phyloP scores from a whole-genome alignment of 495 filamentous ascomycete species.

The Penicillium atrosanguineum region DNA sequence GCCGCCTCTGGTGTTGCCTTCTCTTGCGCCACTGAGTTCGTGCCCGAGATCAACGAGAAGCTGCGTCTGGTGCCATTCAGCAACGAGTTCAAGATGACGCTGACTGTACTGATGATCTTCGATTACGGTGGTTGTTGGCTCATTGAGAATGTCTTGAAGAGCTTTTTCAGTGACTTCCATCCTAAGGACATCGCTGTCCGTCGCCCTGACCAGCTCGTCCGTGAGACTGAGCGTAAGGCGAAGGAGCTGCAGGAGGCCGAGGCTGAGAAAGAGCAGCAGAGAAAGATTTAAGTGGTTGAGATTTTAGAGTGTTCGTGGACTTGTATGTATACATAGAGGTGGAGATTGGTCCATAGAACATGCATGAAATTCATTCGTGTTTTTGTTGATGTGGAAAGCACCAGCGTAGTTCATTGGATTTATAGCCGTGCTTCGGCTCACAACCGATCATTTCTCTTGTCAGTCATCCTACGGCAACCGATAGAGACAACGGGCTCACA shows the following conservation, averaged over 20 bases:
- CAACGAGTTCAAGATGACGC: slow-evolving; percentile 80
- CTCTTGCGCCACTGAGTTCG: slow-evolving; percentile 91
- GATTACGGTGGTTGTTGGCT: slow-evolving; percentile 88
- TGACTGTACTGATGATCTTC: slow-evolving; percentile 81
- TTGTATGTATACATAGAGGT: slow-evolving; percentile 26
- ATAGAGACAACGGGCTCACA: too few species aligned
- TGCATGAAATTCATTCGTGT: slow-evolving; percentile 18
- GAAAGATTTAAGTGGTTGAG: slow-evolving; percentile 25
- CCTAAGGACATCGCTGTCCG: slow-evolving; percentile 92
- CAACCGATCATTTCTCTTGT: neutral
- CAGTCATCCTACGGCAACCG: neutral
- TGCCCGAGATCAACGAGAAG: slow-evolving; percentile 93
- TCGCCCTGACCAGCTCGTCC: slow-evolving; percentile 80
- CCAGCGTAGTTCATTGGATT: too few species aligned
- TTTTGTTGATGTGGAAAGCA: slow-evolving; percentile 4
- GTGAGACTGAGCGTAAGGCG: slow-evolving; percentile 65
- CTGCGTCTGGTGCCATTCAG: slow-evolving; percentile 92
- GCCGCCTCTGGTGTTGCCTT: slow-evolving; percentile 88
- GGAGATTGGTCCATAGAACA: slow-evolving; percentile 16
- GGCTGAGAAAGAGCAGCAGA: slow-evolving; percentile 50
- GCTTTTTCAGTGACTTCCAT: slow-evolving; percentile 82
- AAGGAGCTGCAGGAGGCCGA: slow-evolving; percentile 57
- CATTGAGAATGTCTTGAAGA: slow-evolving; percentile 86
- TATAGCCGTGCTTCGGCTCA: too few species aligned
- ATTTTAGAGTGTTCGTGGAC: neutral